Percentiles rank a stretch among this genome's conserved stretches.
phyloP scores from a whole-genome alignment of 2,329 filamentous ascomycete species.

The Dothiorella sarmentorum region DNA sequence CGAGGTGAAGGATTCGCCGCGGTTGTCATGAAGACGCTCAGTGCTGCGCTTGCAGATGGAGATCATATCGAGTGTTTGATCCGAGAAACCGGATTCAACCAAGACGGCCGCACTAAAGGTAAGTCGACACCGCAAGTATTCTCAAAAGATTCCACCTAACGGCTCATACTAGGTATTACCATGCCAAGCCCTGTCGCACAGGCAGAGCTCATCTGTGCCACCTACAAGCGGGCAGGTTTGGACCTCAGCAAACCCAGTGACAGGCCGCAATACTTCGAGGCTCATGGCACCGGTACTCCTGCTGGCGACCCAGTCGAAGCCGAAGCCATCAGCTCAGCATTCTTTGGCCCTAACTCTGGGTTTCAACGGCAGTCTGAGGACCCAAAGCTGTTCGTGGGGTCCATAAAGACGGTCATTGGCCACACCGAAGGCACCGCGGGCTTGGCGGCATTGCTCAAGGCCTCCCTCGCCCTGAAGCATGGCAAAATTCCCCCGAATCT shows the following conservation, averaged over 20 bases:
- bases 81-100: conserved; percentile 35
- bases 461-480: conserved; percentile 37
- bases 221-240: conserved; percentile 36
- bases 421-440: conserved; percentile 36
- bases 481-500: conserved; percentile 31
- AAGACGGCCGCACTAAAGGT: conserved; percentile 43
- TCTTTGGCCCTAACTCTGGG: not conserved
- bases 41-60: conserved; percentile 46
- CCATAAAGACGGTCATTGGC: conserved; percentile 36
- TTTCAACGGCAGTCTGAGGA: not conserved
- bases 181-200: conserved; percentile 37
- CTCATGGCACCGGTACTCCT: conserved; percentile 41
- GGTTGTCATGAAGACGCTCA: conserved; percentile 51
- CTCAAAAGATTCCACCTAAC: too few relatives aligned
- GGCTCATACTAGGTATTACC: conserved; percentile 44
- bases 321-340: conserved; percentile 22
- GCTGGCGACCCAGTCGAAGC: conserved; percentile 31
- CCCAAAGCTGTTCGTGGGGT: conserved; percentile 18
- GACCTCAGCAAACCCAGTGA: conserved; percentile 22
- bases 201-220: conserved; percentile 31
- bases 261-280: conserved; percentile 35
- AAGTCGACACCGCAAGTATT: too few relatives aligned
- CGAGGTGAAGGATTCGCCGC: conserved; percentile 53
- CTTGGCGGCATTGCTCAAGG: conserved; percentile 33
- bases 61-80: conserved; percentile 44